These are phyloP conservation scores for Diplodia sapinea DNA, from an alignment of 2,329 filamentous ascomycete species.

Conservation along the genomic window DNA sequence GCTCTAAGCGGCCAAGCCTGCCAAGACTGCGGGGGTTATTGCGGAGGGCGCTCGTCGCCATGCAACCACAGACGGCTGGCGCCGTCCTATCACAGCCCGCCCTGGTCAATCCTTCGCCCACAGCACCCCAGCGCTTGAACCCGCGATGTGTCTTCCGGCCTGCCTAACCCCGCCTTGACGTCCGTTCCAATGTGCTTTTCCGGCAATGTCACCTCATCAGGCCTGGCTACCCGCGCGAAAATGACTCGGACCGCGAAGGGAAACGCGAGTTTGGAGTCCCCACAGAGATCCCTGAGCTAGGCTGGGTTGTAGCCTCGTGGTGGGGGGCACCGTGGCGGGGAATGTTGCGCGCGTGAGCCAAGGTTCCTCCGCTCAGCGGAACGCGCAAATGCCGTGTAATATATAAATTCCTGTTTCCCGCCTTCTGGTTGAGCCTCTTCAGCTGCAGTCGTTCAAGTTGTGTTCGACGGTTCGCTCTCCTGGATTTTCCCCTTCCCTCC, in stretches of 20 bases:
- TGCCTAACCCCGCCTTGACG: background rate
- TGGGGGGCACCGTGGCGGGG: constrained; percentile 14
- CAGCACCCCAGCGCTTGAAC: background rate
- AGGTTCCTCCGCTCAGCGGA: constrained; percentile 19
- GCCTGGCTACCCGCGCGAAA: background rate
- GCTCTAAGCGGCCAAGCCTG: constrained; percentile 17
- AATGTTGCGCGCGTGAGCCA: constrained; percentile 14
- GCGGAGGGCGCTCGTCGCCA: constrained; percentile 10
- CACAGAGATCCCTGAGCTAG: constrained; percentile 6
- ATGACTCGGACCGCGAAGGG: constrained; percentile 16
- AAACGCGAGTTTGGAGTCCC: constrained; percentile 11
- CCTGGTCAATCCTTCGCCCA: constrained; percentile 1
- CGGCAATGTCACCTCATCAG: constrained; percentile 16
- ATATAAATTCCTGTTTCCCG: constrained; percentile 8
- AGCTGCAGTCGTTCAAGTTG: constrained; percentile 20
- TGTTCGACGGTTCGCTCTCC: constrained; percentile 18
- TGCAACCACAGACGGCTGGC: constrained; percentile 28
- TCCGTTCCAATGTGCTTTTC: constrained; percentile 11
- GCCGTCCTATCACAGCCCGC: constrained; percentile 20
- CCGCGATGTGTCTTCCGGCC: constrained; percentile 10
- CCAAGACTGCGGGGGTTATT: constrained; percentile 22
- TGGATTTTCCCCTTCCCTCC: background rate
- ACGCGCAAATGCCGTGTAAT: constrained; percentile 6
- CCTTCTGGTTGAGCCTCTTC: background rate
- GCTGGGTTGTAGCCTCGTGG: constrained; percentile 5